These are phyloP conservation scores for Colletotrichum neosansevieriae DNA, from an alignment of 2,329 filamentous ascomycete genomes.

Conservation along the genomic window DNA sequence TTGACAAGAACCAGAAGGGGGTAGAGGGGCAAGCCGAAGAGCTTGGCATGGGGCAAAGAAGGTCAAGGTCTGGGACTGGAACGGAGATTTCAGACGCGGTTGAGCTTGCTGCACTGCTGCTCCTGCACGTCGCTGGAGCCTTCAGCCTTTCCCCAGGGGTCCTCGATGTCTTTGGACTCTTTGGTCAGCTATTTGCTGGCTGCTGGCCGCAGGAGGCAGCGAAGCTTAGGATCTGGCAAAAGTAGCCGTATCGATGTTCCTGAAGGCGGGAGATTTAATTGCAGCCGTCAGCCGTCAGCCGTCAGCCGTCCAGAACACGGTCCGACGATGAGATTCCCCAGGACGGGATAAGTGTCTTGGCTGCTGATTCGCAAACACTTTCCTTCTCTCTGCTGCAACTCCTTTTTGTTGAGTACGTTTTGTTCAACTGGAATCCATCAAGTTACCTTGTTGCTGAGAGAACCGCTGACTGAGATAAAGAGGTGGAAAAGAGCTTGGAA, in stretches of 20 bases:
- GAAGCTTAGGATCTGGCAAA: slow-evolving; percentile 21
- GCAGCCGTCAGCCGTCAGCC: neutral
- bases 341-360: slow-evolving; percentile 11
- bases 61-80: neutral
- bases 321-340: slow-evolving; percentile 15
- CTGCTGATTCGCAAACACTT: neutral
- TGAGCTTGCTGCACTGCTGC: neutral
- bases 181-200: slow-evolving; percentile 9
- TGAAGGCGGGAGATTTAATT: slow-evolving; percentile 1
- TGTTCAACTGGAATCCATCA: too few relatives aligned
- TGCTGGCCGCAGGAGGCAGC: slow-evolving; percentile 19
- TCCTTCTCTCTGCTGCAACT: neutral
- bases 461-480: neutral
- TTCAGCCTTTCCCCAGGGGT: slow-evolving; percentile 27
- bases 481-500: neutral
- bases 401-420: too few relatives aligned
- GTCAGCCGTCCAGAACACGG: slow-evolving; percentile 13
- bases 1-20: slow-evolving; percentile 35
- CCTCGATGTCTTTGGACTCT: slow-evolving; percentile 6
- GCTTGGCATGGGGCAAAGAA: slow-evolving; percentile 39
- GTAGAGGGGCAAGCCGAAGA: slow-evolving; percentile 31
- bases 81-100: slow-evolving; percentile 11
- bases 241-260: slow-evolving; percentile 23
- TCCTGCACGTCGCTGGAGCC: slow-evolving; percentile 16
- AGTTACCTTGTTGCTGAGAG: neutral